A percentile compares a stretch with the other conserved stretches of the same genome.
phyloP scores from a whole-genome alignment of 2,329 filamentous ascomycete genomes.

The Metarhizium rileyi region DNA sequence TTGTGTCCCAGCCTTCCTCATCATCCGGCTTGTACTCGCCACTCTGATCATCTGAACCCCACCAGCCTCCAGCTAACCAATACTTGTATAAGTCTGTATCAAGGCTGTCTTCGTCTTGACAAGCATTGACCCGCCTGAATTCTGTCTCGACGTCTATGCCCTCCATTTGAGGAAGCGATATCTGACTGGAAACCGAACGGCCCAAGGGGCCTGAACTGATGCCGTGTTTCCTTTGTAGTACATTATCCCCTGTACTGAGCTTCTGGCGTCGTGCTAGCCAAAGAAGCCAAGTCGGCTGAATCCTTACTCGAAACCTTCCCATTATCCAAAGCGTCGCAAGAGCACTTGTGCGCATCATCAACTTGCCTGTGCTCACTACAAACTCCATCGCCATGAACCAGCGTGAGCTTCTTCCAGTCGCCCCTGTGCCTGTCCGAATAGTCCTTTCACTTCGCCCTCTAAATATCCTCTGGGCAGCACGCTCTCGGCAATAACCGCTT shows the following conservation, averaged over 20 bases:
- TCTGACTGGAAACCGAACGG: slow-evolving; percentile 30
- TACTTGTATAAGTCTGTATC: slow-evolving; percentile 70
- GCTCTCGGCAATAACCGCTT: slow-evolving; percentile 60
- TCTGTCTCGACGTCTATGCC: slow-evolving; percentile 74
- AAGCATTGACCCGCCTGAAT: slow-evolving; percentile 47
- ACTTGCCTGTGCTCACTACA: slow-evolving; percentile 57
- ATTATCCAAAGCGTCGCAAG: slow-evolving; percentile 44
- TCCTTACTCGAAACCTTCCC: slow-evolving; percentile 32
- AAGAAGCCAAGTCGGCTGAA: slow-evolving; percentile 42
- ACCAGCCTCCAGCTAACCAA: slow-evolving; percentile 77
- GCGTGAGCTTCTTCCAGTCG: slow-evolving; percentile 66
- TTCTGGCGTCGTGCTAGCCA: slow-evolving; percentile 31
- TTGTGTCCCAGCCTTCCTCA: slow-evolving; percentile 59
- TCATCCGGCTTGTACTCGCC: slow-evolving; percentile 60
- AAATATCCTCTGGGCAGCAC: slow-evolving; percentile 50
- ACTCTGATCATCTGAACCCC: slow-evolving; percentile 72
- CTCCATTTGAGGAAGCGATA: slow-evolving; percentile 47
- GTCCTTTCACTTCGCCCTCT: slow-evolving; percentile 38
- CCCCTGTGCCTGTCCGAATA: slow-evolving; percentile 59
- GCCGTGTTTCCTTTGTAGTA: background rate
- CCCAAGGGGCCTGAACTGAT: background rate
- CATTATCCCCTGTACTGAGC: background rate
- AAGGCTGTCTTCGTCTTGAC: slow-evolving; percentile 52
- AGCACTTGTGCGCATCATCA: slow-evolving; percentile 23
- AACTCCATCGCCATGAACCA: slow-evolving; percentile 73